Conservation (phyloP, 257 asterid genomes). For the Echium plantagineum region DNA sequence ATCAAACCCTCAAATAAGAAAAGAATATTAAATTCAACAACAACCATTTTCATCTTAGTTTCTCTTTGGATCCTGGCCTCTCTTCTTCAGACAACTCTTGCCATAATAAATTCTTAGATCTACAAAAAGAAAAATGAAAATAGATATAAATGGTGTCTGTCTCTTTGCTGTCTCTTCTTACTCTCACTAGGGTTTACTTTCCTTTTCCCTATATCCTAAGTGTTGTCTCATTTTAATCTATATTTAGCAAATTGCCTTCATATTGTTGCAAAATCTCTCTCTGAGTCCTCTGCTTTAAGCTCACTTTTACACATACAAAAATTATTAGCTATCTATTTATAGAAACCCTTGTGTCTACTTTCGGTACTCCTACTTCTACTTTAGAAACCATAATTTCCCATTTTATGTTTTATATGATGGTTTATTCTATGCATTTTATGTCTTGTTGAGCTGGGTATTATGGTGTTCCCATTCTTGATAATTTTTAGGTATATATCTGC, state of each 20-base stretch:
- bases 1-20: neutral
- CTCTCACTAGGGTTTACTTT: neutral
- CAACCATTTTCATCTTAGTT: neutral
- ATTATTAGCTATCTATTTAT: conserved; percentile 16
- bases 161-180: conserved; percentile 5
- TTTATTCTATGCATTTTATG: conserved; percentile 12
- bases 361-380: neutral
- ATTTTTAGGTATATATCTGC: neutral
- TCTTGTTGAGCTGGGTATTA: conserved; percentile 7
- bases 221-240: conserved; percentile 17
- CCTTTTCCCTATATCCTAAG: conserved; percentile 14
- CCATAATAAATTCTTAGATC: conserved; percentile 16
- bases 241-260: conserved; percentile 41
- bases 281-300: conserved; percentile 1
- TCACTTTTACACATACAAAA: conserved; percentile 1
- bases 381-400: neutral
- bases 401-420: conserved; percentile 22
- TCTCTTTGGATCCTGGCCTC: conserved; percentile 4
- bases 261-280: conserved; percentile 5
- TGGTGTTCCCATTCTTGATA: neutral
- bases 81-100: conserved; percentile 1
- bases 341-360: conserved; percentile 17
- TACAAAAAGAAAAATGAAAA: conserved; percentile 17
- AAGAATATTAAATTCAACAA: neutral
- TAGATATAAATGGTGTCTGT: conserved; percentile 12